Evolutionary conservation across 345 rosid genomes (phyloP), one percentile per base, ranked within the genome.

Genomic region (Brassica incana): DNA sequence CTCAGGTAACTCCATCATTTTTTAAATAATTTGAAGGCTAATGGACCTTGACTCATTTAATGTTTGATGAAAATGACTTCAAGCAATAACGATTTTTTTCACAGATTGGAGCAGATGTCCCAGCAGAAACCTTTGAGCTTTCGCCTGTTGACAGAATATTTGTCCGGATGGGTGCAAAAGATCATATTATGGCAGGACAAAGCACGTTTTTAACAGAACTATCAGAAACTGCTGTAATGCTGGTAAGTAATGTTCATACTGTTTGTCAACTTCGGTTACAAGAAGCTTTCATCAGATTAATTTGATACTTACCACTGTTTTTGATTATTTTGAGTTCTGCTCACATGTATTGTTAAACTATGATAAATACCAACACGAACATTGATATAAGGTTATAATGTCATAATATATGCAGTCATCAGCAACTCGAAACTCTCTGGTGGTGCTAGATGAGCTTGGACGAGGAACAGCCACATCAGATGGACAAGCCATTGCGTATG

Each of bases 401-500:
- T 64, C 40, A 71, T 62, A 23, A 62, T 45, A 71, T 52, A 59
- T 85, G 75, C 90, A 95, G 99, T 84, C 95, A 59, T 88, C 92
- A 1, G 97, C 99, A 18, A 90, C 97, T 56, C 69, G 73, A 54
- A 87, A 90, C 77, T 95, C 99, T 32, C 73, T 95, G 79, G 98
- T 95, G 85, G 94, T 90, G 58, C 82, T 92, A 73, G 99, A 95
- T 87, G 99, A 95, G 87, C 96, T 95, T 78, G 98, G 98, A 59
- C 88, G 97, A n/a, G 99, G 99, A 78, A 91, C 99, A 64, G 88
- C 98, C 32, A 91, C 99, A 63, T 95, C 98, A 66, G 99, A 95
- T 85, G 99, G 99, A 76, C 98, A 95, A 85, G 99, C 99, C 82
- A 95, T 95, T 84, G 99, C 99, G 98, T 95, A 87, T 50, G 80